Evolutionary conservation across 2,329 filamentous ascomycete genomes (phyloP).

Genomic region (Venturiaceae sp.): DNA sequence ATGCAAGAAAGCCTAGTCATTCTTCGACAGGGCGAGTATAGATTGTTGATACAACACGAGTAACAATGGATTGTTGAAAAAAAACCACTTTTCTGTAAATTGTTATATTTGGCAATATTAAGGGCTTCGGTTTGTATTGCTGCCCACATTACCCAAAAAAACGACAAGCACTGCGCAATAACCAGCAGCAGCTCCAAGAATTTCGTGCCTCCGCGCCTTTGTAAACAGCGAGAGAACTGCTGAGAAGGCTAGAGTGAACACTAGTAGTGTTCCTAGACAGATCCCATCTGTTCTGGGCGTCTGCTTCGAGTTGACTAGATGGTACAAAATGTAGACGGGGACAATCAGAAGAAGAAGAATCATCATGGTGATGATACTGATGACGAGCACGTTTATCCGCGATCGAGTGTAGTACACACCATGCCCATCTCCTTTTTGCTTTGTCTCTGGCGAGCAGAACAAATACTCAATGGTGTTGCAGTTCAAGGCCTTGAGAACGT

Average conservation of each 20-base stretch:
- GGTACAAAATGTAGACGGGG: constrained; percentile 18
- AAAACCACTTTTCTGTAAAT: no score
- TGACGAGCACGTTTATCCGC: constrained; percentile 15
- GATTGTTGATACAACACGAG: no score
- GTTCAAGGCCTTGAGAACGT: constrained; percentile 10
- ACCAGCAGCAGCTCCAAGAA: constrained; percentile 17
- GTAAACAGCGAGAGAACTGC: constrained; percentile 17
- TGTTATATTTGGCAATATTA: no score
- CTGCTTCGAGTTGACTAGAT: constrained; percentile 12
- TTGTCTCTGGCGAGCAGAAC: constrained; percentile 10
- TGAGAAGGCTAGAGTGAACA: constrained; percentile 18
- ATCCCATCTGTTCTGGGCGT: constrained; percentile 12
- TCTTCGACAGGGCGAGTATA: no score
- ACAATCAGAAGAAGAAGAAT: constrained; percentile 17
- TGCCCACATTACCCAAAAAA: constrained; percentile 10
- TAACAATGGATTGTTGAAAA: no score
- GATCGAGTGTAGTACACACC: constrained; percentile 15
- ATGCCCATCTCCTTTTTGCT: constrained; percentile 10
- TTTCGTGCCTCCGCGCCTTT: constrained; percentile 16
- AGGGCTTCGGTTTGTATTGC: constrained; percentile 24
- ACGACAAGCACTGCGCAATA: constrained; percentile 15
- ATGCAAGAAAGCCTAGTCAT: no score
- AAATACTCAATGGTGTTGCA: constrained; percentile 10
- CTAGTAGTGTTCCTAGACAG: constrained; percentile 15
- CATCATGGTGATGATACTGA: constrained; percentile 16